Evolutionary conservation across 163 green algal genomes (phyloP).

Genomic region (Prototheca cutis): DNA sequence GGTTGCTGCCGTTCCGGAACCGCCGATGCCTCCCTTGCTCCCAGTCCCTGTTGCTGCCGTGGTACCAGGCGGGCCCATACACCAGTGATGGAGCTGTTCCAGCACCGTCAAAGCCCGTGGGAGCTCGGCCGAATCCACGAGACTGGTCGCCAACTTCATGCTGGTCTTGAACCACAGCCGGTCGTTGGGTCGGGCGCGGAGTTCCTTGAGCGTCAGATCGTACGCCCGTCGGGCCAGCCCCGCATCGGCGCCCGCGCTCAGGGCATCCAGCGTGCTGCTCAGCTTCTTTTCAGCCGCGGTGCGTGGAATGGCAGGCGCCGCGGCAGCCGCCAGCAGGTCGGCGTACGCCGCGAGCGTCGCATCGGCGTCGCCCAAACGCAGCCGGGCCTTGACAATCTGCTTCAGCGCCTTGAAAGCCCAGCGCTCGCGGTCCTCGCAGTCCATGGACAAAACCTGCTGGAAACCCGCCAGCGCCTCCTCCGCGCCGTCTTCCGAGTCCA

Average conservation of each 20-base stretch:
- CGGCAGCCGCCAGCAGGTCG: conserved; percentile 13
- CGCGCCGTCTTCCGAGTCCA: conserved; percentile 65
- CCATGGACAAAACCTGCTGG: conserved; percentile 84
- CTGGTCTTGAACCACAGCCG: conserved; percentile 98
- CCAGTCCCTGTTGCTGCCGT: too few species aligned
- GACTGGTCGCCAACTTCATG: conserved; percentile 87
- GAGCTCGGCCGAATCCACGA: too few species aligned
- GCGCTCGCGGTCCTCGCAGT: conserved; percentile 64
- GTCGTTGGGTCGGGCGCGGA: conserved; percentile 47
- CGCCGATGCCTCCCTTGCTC: conserved; percentile 59
- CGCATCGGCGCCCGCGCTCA: conserved; percentile 2
- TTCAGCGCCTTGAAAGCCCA: conserved; percentile 99
- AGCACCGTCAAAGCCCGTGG: too few species aligned
- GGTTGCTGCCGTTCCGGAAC: conserved; percentile 35
- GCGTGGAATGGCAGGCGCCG: conserved; percentile 61
- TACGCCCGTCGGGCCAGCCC: background rate
- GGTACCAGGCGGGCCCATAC: too few species aligned
- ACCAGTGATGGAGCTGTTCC: too few species aligned
- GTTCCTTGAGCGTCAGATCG: conserved; percentile 39
- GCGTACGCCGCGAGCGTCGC: conserved; percentile 89
- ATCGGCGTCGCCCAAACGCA: conserved; percentile 51
- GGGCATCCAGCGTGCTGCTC: conserved; percentile 72
- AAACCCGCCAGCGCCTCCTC: conserved; percentile 84
- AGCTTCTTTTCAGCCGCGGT: conserved; percentile 99
- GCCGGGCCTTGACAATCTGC: conserved; percentile 93